phyloP scores from a whole-genome alignment of 2,329 filamentous ascomycete species.

The Pseudocercospora crystallina region DNA sequence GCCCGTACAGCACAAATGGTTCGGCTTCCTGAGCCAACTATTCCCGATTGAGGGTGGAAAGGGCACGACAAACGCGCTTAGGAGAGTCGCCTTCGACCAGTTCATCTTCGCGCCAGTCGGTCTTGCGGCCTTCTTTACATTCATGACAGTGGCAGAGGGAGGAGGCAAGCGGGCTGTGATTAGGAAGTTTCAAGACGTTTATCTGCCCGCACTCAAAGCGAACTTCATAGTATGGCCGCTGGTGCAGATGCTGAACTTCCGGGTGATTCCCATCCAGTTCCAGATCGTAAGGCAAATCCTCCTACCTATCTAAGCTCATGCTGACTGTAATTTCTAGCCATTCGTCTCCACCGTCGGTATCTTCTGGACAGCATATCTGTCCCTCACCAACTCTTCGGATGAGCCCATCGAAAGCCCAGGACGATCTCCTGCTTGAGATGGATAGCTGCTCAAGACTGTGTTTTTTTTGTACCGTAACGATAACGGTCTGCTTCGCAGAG shows the following conservation, averaged over 20 bases:
- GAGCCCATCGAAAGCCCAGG: slow-evolving; percentile 48
- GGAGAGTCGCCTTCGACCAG: slow-evolving; percentile 90
- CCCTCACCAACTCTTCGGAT: slow-evolving; percentile 82
- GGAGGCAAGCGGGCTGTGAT: slow-evolving; percentile 76
- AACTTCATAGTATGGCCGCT: slow-evolving; percentile 95
- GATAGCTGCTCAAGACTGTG: too few relatives aligned
- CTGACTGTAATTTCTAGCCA: slow-evolving; percentile 60
- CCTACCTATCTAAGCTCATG: neutral
- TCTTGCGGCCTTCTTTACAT: slow-evolving; percentile 86
- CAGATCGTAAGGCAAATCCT: slow-evolving; percentile 72
- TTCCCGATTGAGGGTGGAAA: slow-evolving; percentile 71
- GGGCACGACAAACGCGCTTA: slow-evolving; percentile 71
- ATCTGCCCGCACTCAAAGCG: slow-evolving; percentile 88
- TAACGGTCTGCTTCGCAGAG: neutral
- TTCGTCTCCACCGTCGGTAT: slow-evolving; percentile 96
- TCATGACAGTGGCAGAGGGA: slow-evolving; percentile 94
- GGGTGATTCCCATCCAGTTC: slow-evolving; percentile 90
- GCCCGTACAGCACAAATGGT: slow-evolving; percentile 94
- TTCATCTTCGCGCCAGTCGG: slow-evolving; percentile 88
- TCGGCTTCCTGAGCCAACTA: slow-evolving; percentile 73
- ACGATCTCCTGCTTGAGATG: slow-evolving; percentile 9
- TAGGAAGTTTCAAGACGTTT: slow-evolving; percentile 90
- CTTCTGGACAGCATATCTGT: slow-evolving; percentile 95
- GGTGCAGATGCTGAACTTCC: slow-evolving; percentile 96
- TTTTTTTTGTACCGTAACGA: too few relatives aligned